phyloP scores from a whole-genome alignment of 345 rosid species.

The Camelina sativa region DNA sequence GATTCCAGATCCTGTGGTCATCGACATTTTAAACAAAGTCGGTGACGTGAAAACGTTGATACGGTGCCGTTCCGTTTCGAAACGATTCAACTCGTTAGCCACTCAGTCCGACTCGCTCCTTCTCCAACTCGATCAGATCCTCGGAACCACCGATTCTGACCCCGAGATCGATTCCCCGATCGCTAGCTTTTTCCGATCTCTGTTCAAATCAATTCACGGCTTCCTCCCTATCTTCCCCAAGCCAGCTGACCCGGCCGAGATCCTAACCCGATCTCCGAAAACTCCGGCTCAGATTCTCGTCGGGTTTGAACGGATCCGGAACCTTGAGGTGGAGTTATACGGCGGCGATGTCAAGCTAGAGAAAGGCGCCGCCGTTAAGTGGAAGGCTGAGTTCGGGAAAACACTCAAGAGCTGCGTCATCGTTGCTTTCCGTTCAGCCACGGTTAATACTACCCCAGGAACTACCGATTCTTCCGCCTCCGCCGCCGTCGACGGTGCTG shows the following conservation, averaged over 20 bases:
- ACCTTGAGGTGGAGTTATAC: slow-evolving; percentile 40
- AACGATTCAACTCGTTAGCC: slow-evolving; percentile 42
- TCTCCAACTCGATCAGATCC: slow-evolving; percentile 45
- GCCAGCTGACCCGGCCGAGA: not conserved
- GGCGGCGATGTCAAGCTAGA: slow-evolving; percentile 44
- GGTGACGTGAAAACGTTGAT: slow-evolving; percentile 42
- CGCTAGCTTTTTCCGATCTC: slow-evolving; percentile 37
- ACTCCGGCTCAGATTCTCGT: slow-evolving; percentile 45
- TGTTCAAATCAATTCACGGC: slow-evolving; percentile 37
- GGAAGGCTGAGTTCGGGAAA: slow-evolving; percentile 44
- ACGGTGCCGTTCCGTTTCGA: slow-evolving; percentile 47
- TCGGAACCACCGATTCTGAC: slow-evolving; percentile 36
- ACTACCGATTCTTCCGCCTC: not conserved
- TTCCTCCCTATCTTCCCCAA: slow-evolving; percentile 37
- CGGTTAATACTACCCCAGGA: slow-evolving; percentile 27
- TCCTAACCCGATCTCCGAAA: slow-evolving; percentile 27
- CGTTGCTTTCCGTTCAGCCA: slow-evolving; percentile 45
- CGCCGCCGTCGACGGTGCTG: slow-evolving; percentile 18
- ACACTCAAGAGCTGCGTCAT: slow-evolving; percentile 44
- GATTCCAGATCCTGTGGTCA: slow-evolving; percentile 43
- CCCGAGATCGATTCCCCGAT: slow-evolving; percentile 37
- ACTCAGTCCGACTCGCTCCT: slow-evolving; percentile 46
- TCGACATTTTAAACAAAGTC: slow-evolving; percentile 47
- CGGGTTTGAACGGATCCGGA: slow-evolving; percentile 44
- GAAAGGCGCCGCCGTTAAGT: slow-evolving; percentile 46